A percentile compares a stretch with the other conserved stretches of the same genome.
These are phyloP conservation scores for Pistacia atlantica DNA, from an alignment of 345 rosid species.

Conservation along the genomic window DNA sequence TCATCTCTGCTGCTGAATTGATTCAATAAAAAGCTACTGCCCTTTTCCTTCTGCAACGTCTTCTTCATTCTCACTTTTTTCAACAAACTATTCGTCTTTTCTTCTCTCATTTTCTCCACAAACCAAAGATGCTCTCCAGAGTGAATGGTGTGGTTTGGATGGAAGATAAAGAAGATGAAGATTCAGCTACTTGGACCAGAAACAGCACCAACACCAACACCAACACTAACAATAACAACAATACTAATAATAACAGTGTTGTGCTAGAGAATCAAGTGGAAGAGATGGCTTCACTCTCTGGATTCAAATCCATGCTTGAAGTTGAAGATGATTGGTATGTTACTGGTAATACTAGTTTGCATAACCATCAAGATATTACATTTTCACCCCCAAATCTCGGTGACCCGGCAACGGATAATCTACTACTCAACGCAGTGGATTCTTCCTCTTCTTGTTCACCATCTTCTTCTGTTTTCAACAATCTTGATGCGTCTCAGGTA, in stretches of 20 bases:
- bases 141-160: slow-evolving; percentile 39
- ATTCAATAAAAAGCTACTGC: slow-evolving; percentile 30
- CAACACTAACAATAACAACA: slow-evolving; percentile 15
- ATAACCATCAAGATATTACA: slow-evolving; percentile 44
- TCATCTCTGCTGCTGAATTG: slow-evolving; percentile 1
- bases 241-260: slow-evolving; percentile 8
- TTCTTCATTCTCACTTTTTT: slow-evolving; percentile 11
- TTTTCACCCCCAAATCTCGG: slow-evolving; percentile 46
- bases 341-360: slow-evolving; percentile 22
- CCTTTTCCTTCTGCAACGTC: slow-evolving; percentile 50
- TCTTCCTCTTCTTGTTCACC: slow-evolving; percentile 63
- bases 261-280: slow-evolving; percentile 33
- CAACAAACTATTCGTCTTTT: slow-evolving; percentile 4
- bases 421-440: slow-evolving; percentile 49
- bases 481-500: slow-evolving; percentile 58
- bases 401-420: slow-evolving; percentile 41
- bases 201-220: slow-evolving; percentile 19
- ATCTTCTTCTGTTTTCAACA: slow-evolving; percentile 62
- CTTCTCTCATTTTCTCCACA: slow-evolving; percentile 16
- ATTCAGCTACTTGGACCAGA: slow-evolving; percentile 33
- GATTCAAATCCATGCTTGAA: slow-evolving; percentile 56
- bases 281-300: slow-evolving; percentile 44
- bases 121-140: slow-evolving; percentile 40
- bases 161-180: slow-evolving; percentile 38
- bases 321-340: slow-evolving; percentile 61